Evolutionary conservation across 257 asterid genomes (phyloP), one percentile per base, ranked within the genome.

Genomic region (Plectranthus barbatus): DNA sequence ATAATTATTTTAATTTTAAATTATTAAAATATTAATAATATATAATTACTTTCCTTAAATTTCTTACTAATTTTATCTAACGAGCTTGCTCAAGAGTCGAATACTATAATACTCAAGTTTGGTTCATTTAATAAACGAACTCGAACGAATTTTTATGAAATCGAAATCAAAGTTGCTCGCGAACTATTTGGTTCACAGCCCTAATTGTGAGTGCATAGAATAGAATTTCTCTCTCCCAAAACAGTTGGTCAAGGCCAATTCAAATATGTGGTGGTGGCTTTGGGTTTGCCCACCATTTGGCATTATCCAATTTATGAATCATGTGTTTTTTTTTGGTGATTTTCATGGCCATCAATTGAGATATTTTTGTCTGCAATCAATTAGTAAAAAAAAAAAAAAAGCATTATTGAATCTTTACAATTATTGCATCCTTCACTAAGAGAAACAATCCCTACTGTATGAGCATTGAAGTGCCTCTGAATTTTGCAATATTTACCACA

Each of bases 351-450:
- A 70, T 49, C 40, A 59, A 58, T 23, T 59, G 17, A 37, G 67
- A 58, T 68, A 68, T 39, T 68, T 49, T 58, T 48, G 36, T 47
- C 42, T 23, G 6, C 9, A n/a, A n/a, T n/a, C 19, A 15, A 49
- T 7, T 36, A 26, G 31, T 6, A 26, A 42, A 29, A n/a, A 26
- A 7, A n/a, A 31, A 31, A 36, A 20, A n/a, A 6, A 18, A 34
- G 11, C 12, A 19, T 63, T 19, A 34, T 48, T 18, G 46, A 31
- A 49, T 33, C 14, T 57, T 40, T 9, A 23, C 4, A 52, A 15
- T 40, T 65, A 54, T 54, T 31, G 5, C 6, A 10, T 26, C 36
- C 46, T 51, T n/a, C 14, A 34, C 9, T 20, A 50, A 52, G 6
- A 51, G 47, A 39, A 48, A 14, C 33, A 15, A 49, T 9, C 0